phyloP scores from a whole-genome alignment of 345 rosid genomes.

The Conringia planisiliqua region DNA sequence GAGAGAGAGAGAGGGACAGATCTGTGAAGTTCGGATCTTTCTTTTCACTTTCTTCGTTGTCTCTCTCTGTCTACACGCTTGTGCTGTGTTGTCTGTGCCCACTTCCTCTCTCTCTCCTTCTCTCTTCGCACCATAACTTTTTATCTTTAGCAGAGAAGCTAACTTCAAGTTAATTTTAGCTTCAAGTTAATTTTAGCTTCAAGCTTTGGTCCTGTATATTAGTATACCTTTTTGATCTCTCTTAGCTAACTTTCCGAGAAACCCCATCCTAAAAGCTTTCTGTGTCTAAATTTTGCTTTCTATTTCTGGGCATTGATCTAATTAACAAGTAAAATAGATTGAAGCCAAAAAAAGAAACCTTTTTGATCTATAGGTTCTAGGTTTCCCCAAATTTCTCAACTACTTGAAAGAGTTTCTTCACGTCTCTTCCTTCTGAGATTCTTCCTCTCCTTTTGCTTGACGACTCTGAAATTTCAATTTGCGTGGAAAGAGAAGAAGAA shows the following conservation, averaged over 20 bases:
- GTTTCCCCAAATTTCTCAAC: conserved; percentile 17
- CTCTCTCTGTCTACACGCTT: conserved; percentile 34
- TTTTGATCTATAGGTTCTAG: not conserved
- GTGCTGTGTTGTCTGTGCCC: conserved; percentile 25
- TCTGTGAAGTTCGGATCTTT: conserved; percentile 34
- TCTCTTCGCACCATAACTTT: not conserved
- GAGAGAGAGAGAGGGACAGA: conserved; percentile 24
- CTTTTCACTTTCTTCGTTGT: conserved; percentile 34
- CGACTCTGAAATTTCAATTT: not conserved
- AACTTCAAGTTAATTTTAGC: not conserved
- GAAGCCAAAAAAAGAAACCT: not conserved
- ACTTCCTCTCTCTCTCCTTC: not conserved
- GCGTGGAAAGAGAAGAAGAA: not conserved
- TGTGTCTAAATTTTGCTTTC: conserved; percentile 18
- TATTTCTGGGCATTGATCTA: conserved; percentile 32
- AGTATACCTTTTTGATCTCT: not conserved
- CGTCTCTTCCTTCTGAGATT: not conserved
- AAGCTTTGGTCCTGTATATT: not conserved
- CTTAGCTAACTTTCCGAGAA: not conserved
- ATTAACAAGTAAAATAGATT: not conserved
- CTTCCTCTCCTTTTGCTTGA: not conserved
- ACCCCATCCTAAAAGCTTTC: conserved; percentile 1
- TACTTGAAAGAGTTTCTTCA: conserved; percentile 4
- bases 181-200: conserved; percentile 1
- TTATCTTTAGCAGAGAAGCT: conserved; percentile 1